Evolutionary conservation across 1,284 basidiomycete species (phyloP).

Genomic region (Marasmius tenuissimus): DNA sequence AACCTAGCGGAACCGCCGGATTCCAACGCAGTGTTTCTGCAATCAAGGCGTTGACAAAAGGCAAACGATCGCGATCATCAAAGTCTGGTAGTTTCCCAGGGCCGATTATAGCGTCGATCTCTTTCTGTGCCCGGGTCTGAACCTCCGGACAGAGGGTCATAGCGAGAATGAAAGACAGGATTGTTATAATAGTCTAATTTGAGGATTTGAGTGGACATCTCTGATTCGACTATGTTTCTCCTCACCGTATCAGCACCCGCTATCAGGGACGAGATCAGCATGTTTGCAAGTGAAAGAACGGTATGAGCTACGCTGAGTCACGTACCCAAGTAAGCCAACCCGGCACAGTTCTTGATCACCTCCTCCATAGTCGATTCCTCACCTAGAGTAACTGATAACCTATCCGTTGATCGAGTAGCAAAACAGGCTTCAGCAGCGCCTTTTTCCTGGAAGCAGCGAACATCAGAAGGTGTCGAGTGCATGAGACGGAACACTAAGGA

Average conservation of each 20-base stretch:
- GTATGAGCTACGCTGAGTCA: background rate
- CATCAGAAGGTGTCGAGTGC: too few relatives aligned
- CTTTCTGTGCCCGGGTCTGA: slow-evolving; percentile 26
- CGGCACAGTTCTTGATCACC: background rate
- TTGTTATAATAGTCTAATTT: slow-evolving; percentile 19
- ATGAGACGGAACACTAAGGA: too few relatives aligned
- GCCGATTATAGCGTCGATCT: slow-evolving; percentile 33
- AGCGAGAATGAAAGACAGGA: slow-evolving; percentile 24
- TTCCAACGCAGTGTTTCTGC: slow-evolving; percentile 4
- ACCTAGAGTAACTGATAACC: background rate
- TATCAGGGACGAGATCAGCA: background rate
- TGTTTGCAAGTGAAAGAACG: background rate
- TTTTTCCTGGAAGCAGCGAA: background rate
- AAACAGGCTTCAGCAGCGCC: background rate
- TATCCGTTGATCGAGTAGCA: background rate
- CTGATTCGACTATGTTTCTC: background rate
- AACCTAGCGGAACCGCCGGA: background rate
- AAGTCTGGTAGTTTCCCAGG: slow-evolving; percentile 32
- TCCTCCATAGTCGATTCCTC: background rate
- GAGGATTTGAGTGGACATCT: too few relatives aligned
- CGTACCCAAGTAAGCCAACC: background rate
- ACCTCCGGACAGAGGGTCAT: slow-evolving; percentile 28
- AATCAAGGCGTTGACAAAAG: slow-evolving; percentile 31
- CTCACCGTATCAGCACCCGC: slow-evolving; percentile 19
- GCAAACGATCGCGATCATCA: slow-evolving; percentile 28